A percentile compares a stretch with the other conserved stretches of the same genome.
Evolutionary conservation across 306 rosid species (phyloP).

Genomic region (Vicia villosa): DNA sequence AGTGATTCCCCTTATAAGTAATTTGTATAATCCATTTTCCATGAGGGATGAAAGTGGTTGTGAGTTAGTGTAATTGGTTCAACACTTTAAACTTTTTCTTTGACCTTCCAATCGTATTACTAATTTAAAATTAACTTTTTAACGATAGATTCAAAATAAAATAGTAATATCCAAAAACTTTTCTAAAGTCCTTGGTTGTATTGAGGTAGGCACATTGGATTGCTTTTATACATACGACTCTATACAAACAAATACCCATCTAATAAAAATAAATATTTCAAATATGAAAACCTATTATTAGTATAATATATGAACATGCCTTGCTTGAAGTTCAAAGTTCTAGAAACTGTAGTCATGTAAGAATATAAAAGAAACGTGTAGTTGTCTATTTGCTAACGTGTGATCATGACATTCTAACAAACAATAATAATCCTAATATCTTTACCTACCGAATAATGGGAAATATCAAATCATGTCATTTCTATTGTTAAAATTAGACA

Average conservation of each 20-base stretch:
- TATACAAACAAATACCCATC: not conserved
- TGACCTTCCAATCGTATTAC: constrained; percentile 43
- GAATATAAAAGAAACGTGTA: constrained; percentile 32
- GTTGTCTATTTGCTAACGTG: constrained; percentile 44
- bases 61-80: constrained; percentile 65
- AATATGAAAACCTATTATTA: constrained; percentile 4
- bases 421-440: constrained; percentile 22
- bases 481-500: constrained; percentile 18
- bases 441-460: constrained; percentile 36
- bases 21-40: constrained; percentile 36
- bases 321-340: constrained; percentile 30
- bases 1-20: constrained; percentile 5
- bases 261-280: not conserved
- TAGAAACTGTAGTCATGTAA: constrained; percentile 45
- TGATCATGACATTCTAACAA: constrained; percentile 60
- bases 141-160: not conserved
- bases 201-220: constrained; percentile 16
- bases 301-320: not conserved
- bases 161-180: constrained; percentile 7
- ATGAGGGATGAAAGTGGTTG: constrained; percentile 44
- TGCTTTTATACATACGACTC: constrained; percentile 11
- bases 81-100: constrained; percentile 58
- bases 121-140: not conserved
- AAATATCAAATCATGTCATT: constrained; percentile 26
- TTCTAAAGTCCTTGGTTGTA: constrained; percentile 11